phyloP scores from a whole-genome alignment of 768 basidiomycete species.

The Leccinum incarnatum region DNA sequence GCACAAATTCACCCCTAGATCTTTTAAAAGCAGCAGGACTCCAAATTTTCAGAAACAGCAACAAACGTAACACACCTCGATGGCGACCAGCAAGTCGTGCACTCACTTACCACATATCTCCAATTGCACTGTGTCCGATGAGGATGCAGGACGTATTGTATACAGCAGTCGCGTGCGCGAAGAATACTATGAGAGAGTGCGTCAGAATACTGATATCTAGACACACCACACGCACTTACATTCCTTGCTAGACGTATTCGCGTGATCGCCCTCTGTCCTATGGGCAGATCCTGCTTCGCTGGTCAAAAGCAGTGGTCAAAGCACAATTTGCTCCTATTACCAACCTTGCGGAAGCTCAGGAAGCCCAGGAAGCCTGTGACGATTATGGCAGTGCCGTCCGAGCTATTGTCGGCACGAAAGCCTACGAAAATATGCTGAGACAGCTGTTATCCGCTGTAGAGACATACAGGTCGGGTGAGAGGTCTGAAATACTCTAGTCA shows the following conservation, averaged over 20 bases:
- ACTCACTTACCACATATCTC: not conserved
- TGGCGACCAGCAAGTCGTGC: not conserved
- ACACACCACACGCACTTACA: not conserved
- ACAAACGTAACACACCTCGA: not conserved
- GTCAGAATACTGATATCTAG: not conserved
- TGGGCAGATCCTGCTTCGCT: not conserved
- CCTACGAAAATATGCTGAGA: not conserved
- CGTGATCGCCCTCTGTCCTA: not conserved
- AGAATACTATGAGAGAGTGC: not conserved
- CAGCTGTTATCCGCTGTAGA: not conserved
- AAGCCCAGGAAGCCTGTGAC: not conserved
- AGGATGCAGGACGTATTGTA: not conserved
- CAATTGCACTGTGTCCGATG: not conserved
- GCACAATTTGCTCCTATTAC: not conserved
- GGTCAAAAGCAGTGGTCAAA: not conserved
- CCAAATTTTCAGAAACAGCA: no score
- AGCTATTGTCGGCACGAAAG: not conserved
- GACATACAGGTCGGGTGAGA: not conserved
- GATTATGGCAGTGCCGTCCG: not conserved
- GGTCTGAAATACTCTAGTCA: not conserved
- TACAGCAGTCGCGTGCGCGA: not conserved
- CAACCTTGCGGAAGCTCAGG: not conserved
- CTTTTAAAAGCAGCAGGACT: no score
- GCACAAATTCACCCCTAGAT: no score
- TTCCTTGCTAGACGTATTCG: not conserved